A percentile compares a stretch with the other conserved stretches of the same genome.
These are phyloP conservation scores for Bremia lactucae DNA, from an alignment of 352 stramenopile genomes.

Conservation along the genomic window DNA sequence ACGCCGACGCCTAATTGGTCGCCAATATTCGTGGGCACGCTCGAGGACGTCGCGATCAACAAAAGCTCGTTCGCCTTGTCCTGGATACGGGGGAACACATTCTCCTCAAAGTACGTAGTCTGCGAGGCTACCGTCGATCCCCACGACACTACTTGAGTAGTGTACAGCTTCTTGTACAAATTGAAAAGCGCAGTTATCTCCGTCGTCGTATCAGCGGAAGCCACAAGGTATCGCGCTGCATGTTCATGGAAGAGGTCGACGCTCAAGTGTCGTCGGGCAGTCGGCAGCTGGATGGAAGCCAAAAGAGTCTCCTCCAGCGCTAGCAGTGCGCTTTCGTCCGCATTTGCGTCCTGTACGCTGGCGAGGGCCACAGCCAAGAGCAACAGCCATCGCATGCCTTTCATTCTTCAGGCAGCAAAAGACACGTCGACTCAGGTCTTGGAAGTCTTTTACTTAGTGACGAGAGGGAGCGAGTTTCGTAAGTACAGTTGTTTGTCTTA, in stretches of 20 bases:
- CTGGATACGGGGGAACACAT: conserved; percentile 48
- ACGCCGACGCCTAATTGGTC: conserved; percentile 7
- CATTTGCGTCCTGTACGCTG: conserved; percentile 4
- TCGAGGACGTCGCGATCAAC: conserved; percentile 9
- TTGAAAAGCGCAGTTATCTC: conserved; percentile 51
- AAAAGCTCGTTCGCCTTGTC: conserved; percentile 24
- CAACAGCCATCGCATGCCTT: conserved; percentile 18
- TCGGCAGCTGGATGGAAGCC: conserved; percentile 10
- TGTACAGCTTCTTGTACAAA: conserved; percentile 51
- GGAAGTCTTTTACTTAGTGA: conserved; percentile 22
- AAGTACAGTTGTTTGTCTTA: conserved; percentile 2
- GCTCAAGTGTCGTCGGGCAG: conserved; percentile 15
- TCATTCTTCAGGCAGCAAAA: too few species aligned
- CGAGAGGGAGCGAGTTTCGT: conserved; percentile 11
- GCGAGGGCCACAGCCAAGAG: conserved; percentile 17
- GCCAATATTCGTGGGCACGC: neutral
- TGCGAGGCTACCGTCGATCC: conserved; percentile 29
- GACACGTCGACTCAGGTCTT: too few species aligned
- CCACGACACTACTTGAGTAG: conserved; percentile 28
- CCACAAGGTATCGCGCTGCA: conserved; percentile 31
- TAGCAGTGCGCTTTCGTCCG: conserved; percentile 6
- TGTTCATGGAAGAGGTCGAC: conserved; percentile 31
- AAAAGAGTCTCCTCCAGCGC: conserved; percentile 19
- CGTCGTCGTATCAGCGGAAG: conserved; percentile 17
- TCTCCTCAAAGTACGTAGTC: conserved; percentile 53